Conservation (phyloP, 1,284 basidiomycete genomes). For the Coniferiporia sulphurascens region DNA sequence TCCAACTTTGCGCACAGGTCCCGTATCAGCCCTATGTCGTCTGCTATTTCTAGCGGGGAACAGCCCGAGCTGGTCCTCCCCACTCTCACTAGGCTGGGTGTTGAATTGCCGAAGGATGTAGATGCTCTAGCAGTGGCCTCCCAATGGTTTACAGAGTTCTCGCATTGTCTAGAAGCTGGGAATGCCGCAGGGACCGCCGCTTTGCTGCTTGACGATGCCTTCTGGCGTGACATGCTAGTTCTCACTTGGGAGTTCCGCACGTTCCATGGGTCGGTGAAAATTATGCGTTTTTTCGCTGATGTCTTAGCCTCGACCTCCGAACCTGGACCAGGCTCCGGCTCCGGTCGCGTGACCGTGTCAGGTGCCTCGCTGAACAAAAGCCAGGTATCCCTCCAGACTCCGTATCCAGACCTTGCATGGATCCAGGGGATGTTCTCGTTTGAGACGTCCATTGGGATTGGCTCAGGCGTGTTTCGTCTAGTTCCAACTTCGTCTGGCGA, state of each 20-base stretch:
- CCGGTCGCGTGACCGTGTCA: background rate
- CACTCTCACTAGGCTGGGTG: conserved; percentile 8
- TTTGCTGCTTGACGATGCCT: conserved; percentile 23
- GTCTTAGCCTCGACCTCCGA: conserved; percentile 19
- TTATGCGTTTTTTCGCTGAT: conserved; percentile 21
- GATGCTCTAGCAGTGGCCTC: conserved; percentile 5
- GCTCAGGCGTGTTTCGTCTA: conserved; percentile 30
- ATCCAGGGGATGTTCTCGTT: conserved; percentile 32
- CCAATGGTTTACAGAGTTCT: conserved; percentile 12
- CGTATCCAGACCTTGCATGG: conserved; percentile 31
- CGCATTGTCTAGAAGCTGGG: background rate
- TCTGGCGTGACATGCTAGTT: conserved; percentile 30
- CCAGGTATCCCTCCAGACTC: conserved; percentile 20
- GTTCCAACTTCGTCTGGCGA: conserved; percentile 32
- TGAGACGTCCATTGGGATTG: conserved; percentile 27
- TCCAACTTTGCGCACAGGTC: conserved; percentile 11
- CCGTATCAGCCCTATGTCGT: background rate
- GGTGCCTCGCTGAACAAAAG: conserved; percentile 1
- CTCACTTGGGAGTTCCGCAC: conserved; percentile 33
- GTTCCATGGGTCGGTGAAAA: conserved; percentile 26
- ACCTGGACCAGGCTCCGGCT: background rate
- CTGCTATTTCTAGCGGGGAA: background rate
- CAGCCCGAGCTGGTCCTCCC: conserved; percentile 1
- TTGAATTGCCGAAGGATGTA: conserved; percentile 3
- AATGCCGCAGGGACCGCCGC: conserved; percentile 2